phyloP scores from a whole-genome alignment of 495 filamentous ascomycete genomes.

The Podospora conica region DNA sequence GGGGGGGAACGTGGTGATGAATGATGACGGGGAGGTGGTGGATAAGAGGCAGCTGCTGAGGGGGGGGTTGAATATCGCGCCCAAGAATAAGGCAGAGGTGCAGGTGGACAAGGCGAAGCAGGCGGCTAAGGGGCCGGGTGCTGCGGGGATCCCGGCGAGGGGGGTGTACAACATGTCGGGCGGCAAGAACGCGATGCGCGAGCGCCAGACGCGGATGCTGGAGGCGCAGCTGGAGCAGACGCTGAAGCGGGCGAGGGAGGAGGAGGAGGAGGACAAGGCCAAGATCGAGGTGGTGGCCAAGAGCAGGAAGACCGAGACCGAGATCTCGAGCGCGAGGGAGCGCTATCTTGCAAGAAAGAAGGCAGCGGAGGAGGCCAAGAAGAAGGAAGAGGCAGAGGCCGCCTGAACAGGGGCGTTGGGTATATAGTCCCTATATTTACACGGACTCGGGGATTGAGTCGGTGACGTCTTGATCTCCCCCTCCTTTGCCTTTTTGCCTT shows the following conservation, averaged over 20 bases:
- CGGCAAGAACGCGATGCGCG: conserved; percentile 58
- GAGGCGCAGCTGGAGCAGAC: conserved; percentile 72
- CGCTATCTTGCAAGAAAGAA: conserved; percentile 79
- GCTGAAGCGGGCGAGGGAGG: conserved; percentile 63
- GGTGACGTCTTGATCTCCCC: background rate
- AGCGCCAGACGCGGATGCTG: conserved; percentile 81
- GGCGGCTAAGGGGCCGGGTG: conserved; percentile 25
- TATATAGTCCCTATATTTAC: conserved; percentile 1
- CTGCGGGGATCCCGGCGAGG: conserved; percentile 31
- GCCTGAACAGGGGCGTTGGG: background rate
- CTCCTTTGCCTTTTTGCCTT: background rate
- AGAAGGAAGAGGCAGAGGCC: conserved; percentile 33
- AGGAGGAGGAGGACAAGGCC: conserved; percentile 63
- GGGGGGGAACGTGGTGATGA: conserved; percentile 66
- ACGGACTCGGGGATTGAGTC: background rate
- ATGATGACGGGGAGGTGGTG: conserved; percentile 90
- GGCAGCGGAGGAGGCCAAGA: conserved; percentile 66
- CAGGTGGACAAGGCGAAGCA: conserved; percentile 32
- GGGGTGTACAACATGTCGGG: conserved; percentile 41
- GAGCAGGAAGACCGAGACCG: conserved; percentile 63
- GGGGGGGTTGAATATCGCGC: conserved; percentile 78
- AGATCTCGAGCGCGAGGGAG: conserved; percentile 82
- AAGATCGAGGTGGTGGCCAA: conserved; percentile 69
- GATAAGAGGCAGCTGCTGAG: conserved; percentile 87
- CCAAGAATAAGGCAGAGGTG: conserved; percentile 45